Base-by-base conservation (phyloP, 352 stramenopile genomes). In the Blastocystis sp. region DNA sequence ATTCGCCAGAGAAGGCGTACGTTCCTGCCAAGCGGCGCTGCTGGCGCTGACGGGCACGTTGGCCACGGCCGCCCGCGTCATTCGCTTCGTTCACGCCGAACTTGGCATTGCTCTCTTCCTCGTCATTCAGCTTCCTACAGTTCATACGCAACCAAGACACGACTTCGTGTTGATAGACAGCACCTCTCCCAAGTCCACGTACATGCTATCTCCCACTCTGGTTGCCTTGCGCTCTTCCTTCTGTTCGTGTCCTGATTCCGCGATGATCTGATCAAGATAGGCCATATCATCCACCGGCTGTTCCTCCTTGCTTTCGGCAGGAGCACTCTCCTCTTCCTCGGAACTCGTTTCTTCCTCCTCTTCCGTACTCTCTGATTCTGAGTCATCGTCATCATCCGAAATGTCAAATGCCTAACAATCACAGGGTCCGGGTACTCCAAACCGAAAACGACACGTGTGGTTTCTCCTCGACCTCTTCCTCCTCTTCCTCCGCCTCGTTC, bases 131-230 rank as follows among this genome's bases (percentile, higher is more conserved):
- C 6, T 65, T 54, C 54, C 71, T 81, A 65, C n/a, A n/a, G 19
- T 68, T 45, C 17, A 43, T 24, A n/a, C 34, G 19, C 6, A 1
- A 17, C 1, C 43, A 28, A 65, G 28, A 6, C 17, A 1, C 19
- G 28, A 81, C 71, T 81, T 81, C 14, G 42, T 81, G 71, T 81
- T 81, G 71, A 81, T 81, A 19, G 34, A 38, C 28, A 81, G 45
- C 21, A 81, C 42, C 43, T 21, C 17, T 34, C 71, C 71, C 7
- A 81, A 34, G 43, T 81, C 71, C 17, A 81, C 10, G 38, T 54
- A 74, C 34, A 17, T 40, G 34, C 19, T 14, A 48, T 74, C 64
- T 54, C 24, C 42, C 64, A 54, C 64, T 52, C 52, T 42, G n/a
- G 64, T n/a, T 10, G 19, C 21, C 11, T 43, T 14, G 24, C 64